These are phyloP conservation scores for Neocallimastix lanati DNA, from an alignment of 192 early-diverging fungal species.

Conservation along the genomic window DNA sequence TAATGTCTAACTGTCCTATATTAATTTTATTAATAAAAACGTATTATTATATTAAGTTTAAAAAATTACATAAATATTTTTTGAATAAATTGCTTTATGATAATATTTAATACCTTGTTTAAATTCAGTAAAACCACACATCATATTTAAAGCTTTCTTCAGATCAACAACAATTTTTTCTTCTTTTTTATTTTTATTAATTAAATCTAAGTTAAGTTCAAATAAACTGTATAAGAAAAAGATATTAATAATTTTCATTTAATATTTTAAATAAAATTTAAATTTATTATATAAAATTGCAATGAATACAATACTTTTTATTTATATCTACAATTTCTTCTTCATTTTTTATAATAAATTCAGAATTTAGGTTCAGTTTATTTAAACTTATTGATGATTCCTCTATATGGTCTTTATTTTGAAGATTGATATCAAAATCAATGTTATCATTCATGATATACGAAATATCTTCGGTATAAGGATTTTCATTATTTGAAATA, in stretches of 20 bases:
- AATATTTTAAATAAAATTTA: too few relatives aligned
- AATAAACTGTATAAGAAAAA: neutral
- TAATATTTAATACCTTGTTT: neutral
- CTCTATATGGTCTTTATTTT: neutral
- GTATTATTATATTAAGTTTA: too few relatives aligned
- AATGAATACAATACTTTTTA: neutral
- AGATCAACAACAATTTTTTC: neutral
- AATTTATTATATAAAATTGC: too few relatives aligned
- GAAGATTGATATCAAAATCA: neutral
- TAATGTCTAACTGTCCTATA: slow-evolving; percentile 12
- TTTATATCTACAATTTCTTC: neutral
- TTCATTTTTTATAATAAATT: neutral
- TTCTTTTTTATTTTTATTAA: neutral
- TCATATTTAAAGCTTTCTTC: neutral
- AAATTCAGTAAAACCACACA: slow-evolving; percentile 3
- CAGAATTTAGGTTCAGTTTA: neutral
- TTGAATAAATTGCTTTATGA: too few relatives aligned
- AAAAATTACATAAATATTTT: too few relatives aligned
- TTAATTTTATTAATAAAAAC: too few relatives aligned
- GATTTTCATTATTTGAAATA: neutral
- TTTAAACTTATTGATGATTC: neutral
- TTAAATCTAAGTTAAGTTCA: neutral
- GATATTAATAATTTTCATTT: too few relatives aligned
- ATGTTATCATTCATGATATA: neutral
- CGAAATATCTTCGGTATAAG: neutral